Evolutionary conservation across 83 land plant genomes (phyloP).

Genomic region (Larix sibirica): DNA sequence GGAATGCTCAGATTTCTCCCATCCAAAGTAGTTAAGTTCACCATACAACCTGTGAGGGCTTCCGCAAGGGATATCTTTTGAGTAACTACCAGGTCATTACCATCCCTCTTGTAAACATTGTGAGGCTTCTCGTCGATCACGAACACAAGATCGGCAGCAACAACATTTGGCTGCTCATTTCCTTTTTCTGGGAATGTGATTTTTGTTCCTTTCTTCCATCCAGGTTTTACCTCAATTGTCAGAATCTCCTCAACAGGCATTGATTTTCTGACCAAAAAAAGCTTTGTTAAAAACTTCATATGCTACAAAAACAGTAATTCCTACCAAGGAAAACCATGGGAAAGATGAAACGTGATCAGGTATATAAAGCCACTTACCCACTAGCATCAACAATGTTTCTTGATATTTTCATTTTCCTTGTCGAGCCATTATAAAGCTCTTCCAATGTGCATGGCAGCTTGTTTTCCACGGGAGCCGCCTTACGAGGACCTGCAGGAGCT

Average conservation of each 20-base stretch:
- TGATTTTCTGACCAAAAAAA: constrained; percentile 35
- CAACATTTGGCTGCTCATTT: constrained; percentile 67
- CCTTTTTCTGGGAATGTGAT: constrained; percentile 90
- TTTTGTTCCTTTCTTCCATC: constrained; percentile 95
- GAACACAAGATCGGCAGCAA: constrained; percentile 78
- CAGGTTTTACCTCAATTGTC: constrained; percentile 85
- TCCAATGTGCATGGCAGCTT: constrained; percentile 80
- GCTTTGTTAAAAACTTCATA: not conserved
- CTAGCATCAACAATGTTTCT: constrained; percentile 86
- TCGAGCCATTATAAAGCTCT: constrained; percentile 86
- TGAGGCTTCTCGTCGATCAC: constrained; percentile 91
- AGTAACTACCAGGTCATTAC: constrained; percentile 67
- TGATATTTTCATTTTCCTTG: constrained; percentile 99
- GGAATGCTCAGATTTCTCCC: constrained; percentile 62
- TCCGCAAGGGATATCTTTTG: constrained; percentile 70
- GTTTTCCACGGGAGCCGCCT: constrained; percentile 81
- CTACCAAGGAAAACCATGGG: not conserved
- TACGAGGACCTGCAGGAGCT: constrained; percentile 40
- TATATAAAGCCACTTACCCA: constrained; percentile 57
- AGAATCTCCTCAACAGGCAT: constrained; percentile 72
- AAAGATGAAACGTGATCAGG: no score
- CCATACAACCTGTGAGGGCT: constrained; percentile 71
- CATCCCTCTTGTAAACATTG: constrained; percentile 68
- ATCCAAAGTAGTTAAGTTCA: constrained; percentile 62
- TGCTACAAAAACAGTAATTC: not conserved